These are phyloP conservation scores for Russula lepida DNA, from an alignment of 768 basidiomycete genomes.

Conservation along the genomic window DNA sequence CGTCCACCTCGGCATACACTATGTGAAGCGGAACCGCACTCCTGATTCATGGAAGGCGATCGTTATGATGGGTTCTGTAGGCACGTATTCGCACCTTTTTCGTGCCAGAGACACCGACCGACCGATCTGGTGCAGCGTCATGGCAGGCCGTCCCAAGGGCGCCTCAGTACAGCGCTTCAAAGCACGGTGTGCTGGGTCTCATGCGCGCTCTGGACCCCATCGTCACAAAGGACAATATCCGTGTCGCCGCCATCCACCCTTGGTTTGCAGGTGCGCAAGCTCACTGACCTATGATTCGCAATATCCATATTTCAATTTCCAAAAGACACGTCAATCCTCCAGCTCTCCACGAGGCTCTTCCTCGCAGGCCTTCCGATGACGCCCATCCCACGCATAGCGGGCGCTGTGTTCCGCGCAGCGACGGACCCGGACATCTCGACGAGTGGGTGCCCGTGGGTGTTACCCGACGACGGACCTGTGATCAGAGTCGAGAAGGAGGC, in stretches of 20 bases:
- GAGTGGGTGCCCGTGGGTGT: constrained; percentile 25
- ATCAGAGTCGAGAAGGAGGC: constrained; percentile 22
- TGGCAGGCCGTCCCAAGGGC: constrained; percentile 22
- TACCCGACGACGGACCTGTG: constrained; percentile 27
- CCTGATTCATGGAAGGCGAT: constrained; percentile 24
- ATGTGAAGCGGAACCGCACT: constrained; percentile 22
- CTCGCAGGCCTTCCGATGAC: constrained; percentile 27
- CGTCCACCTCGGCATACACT: constrained; percentile 27
- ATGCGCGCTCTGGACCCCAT: constrained; percentile 22
- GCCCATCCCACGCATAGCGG: constrained; percentile 28
- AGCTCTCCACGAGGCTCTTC: constrained; percentile 10
- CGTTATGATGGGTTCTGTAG: constrained; percentile 30
- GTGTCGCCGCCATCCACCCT: constrained; percentile 26
- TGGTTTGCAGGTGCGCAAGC: constrained; percentile 29
- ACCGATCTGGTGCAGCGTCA: constrained; percentile 20
- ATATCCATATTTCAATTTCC: neutral
- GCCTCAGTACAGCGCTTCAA: constrained; percentile 27
- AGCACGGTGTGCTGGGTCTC: constrained; percentile 29
- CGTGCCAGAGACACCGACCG: neutral
- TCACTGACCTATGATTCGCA: neutral
- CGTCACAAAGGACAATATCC: constrained; percentile 19
- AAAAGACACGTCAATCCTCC: constrained; percentile 24
- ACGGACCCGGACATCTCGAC: constrained; percentile 24
- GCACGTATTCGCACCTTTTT: constrained; percentile 17
- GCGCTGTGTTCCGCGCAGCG: constrained; percentile 27